Percentiles rank a stretch among this genome's conserved stretches.
These are phyloP conservation scores for Moesziomyces antarcticus DNA, from an alignment of 1,284 basidiomycete species.

Conservation along the genomic window DNA sequence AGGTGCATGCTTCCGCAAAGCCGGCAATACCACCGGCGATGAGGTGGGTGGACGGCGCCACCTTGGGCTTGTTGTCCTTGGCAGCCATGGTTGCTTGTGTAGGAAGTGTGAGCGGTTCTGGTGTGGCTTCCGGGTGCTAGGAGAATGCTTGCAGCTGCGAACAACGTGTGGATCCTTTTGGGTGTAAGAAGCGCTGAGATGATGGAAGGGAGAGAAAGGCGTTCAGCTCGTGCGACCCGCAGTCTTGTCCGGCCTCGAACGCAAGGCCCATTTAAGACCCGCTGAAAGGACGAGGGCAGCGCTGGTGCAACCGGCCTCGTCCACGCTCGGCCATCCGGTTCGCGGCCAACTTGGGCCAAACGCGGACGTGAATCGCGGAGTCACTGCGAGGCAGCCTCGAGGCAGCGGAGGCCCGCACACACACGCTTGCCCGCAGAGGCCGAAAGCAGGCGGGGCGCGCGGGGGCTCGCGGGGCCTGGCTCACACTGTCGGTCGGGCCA, in stretches of 20 bases:
- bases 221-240: constrained; percentile 1
- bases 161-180: too few species aligned
- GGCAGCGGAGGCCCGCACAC: too few species aligned
- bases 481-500: constrained; percentile 9
- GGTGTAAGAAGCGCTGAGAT: background rate
- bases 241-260: background rate
- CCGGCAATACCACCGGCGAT: constrained; percentile 68
- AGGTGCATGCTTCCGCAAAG: constrained; percentile 67
- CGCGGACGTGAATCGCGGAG: background rate
- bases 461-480: background rate
- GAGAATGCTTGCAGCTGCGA: constrained; percentile 6
- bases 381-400: too few species aligned
- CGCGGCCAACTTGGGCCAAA: background rate
- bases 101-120: background rate
- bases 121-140: background rate
- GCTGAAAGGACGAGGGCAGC: too few species aligned
- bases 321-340: background rate
- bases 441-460: background rate
- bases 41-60: constrained; percentile 65
- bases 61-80: constrained; percentile 58
- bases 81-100: constrained; percentile 20
- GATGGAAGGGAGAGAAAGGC: constrained; percentile 2
- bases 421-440: constrained; percentile 3
- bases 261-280: too few species aligned
- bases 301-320: too few species aligned